A percentile compares a stretch with the other conserved stretches of the same genome.
phyloP scores from a whole-genome alignment of 768 basidiomycete genomes.

The Tricholoma flavovirens region DNA sequence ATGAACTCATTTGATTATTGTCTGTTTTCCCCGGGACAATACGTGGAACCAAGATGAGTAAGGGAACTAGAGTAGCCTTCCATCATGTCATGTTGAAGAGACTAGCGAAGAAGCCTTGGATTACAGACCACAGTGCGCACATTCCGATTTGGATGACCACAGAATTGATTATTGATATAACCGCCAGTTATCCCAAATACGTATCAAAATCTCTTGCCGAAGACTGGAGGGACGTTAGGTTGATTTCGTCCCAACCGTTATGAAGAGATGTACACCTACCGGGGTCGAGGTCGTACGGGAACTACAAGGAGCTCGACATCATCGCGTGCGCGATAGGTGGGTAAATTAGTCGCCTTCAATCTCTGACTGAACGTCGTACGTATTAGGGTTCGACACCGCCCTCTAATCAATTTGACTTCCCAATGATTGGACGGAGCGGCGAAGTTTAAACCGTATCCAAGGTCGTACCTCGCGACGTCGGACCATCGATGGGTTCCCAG shows the following conservation, averaged over 20 bases:
- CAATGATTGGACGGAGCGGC: conserved; percentile 52
- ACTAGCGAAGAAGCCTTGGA: conserved; percentile 53
- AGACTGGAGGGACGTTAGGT: conserved; percentile 28
- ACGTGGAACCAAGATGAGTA: conserved; percentile 32
- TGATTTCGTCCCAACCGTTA: conserved; percentile 45
- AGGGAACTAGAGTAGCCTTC: conserved; percentile 30
- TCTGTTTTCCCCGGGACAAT: conserved; percentile 36
- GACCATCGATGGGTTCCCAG: conserved; percentile 62
- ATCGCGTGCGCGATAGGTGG: conserved; percentile 60
- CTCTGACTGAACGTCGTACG: not conserved
- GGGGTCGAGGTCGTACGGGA: conserved; percentile 56
- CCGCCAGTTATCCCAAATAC: conserved; percentile 53
- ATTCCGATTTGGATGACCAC: not conserved
- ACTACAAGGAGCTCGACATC: conserved; percentile 48
- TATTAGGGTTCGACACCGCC: conserved; percentile 48
- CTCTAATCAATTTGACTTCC: conserved; percentile 41
- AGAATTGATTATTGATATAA: not conserved
- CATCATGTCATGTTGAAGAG: conserved; percentile 41
- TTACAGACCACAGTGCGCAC: conserved; percentile 46
- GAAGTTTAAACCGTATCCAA: conserved; percentile 50
- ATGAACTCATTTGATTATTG: too few relatives aligned
- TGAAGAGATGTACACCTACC: conserved; percentile 44
- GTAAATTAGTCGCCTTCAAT: conserved; percentile 1
- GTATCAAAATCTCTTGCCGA: conserved; percentile 29
- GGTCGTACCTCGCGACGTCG: conserved; percentile 55